Evolutionary conservation across 768 basidiomycete species (phyloP), one percentile per base, ranked within the genome.

Genomic region (Leccinum disarticulatum): DNA sequence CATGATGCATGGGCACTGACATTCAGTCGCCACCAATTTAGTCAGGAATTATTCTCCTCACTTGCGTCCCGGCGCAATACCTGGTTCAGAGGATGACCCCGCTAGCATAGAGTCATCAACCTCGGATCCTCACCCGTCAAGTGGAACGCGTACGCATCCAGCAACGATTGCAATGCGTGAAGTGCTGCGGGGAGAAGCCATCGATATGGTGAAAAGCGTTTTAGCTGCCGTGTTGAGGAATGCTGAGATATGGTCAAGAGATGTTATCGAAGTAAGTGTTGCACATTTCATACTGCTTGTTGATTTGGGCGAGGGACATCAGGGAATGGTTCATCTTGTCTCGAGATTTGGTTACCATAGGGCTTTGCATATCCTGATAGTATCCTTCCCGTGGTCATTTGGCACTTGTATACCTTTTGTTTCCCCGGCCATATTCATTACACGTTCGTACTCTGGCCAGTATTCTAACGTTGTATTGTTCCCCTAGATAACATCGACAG

Each of bases 1-100:
- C 62, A 63, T 62, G 46, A 64, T 60, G 59, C 33, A 56, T 80
- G 82, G 80, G 83, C 83, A 86, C 88, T 90, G 84, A 89, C 78
- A 61, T 76, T 69, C 78, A 95, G 94, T 95, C 83, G 83, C 83
- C 74, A 83, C 80, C 68, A 92, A 93, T 82, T 79, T 95, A 90
- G 91, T 93, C 81, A 83, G 84, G 80, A 94, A 95, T 70, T 95
- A 95, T 73, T 91, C 90, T 48, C 93, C 94, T 15, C 88, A 95
- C 76, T 82, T 96, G 65, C 74, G 84, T 55, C 63, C 71, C 9
- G 14, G 62, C 22, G 60, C 61, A 55, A 31, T 70, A 48, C 65
- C 69, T 53, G 59, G 52, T 56, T 58, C 55, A 48, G 52, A 8
- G 31, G 61, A 57, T 35, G 67, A 62, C 35, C 53, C 52, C 31